phyloP scores from a whole-genome alignment of 2,329 filamentous ascomycete genomes.

The Ascochyta clinopodiicola region DNA sequence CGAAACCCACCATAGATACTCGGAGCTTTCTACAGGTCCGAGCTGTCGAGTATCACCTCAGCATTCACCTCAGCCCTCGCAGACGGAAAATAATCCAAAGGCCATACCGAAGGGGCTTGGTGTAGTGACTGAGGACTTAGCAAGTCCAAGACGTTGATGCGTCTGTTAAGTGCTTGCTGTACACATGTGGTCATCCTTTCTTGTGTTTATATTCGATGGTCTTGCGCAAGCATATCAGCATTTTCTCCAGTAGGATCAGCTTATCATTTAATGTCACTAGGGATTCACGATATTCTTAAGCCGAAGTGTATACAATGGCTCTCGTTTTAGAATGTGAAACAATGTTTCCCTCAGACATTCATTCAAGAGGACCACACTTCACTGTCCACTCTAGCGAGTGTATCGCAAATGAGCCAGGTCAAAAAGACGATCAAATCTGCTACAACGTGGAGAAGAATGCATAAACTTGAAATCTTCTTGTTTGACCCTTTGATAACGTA shows the following conservation, averaged over 20 bases:
- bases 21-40: slow-evolving; percentile 29
- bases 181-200: background rate
- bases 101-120: slow-evolving; percentile 21
- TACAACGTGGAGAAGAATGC: background rate
- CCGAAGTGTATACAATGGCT: background rate
- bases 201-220: slow-evolving; percentile 1
- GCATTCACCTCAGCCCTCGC: slow-evolving; percentile 23
- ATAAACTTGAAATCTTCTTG: too few species aligned
- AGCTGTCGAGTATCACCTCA: slow-evolving; percentile 30
- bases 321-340: background rate
- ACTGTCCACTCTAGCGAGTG: background rate
- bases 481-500: too few species aligned
- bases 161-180: background rate
- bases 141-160: background rate
- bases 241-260: background rate
- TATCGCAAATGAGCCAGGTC: background rate
- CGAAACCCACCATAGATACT: slow-evolving; percentile 20
- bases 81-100: slow-evolving; percentile 21
- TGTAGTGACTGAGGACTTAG: slow-evolving; percentile 13
- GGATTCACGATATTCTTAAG: too few species aligned
- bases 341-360: background rate
- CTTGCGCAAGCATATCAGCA: background rate
- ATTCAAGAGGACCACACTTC: background rate
- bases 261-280: background rate
- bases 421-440: background rate